Percentiles rank a stretch among this genome's conserved stretches.
Conservation (phyloP, 768 basidiomycete species). For the Rhodocollybia butyracea region DNA sequence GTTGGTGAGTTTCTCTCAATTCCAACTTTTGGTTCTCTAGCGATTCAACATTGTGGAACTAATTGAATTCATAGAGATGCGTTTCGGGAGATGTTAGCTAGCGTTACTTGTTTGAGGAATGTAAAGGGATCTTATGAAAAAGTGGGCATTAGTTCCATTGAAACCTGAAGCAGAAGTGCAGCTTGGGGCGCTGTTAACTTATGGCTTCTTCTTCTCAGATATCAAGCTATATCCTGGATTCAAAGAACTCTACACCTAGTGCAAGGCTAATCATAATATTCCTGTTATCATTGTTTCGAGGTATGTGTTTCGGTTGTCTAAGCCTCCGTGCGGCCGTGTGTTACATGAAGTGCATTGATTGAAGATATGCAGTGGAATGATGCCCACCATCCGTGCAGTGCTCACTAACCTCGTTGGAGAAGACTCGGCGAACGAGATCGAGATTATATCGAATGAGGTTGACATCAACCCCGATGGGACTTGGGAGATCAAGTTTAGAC, state of each 20-base stretch:
- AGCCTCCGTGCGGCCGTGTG: too few relatives aligned
- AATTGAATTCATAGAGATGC: conserved; percentile 63
- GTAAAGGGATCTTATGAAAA: conserved; percentile 68
- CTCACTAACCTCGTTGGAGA: conserved; percentile 78
- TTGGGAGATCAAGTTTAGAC: conserved; percentile 85
- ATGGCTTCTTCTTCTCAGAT: conserved; percentile 44
- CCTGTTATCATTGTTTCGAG: conserved; percentile 94
- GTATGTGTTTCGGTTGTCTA: too few relatives aligned
- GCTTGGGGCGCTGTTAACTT: too few relatives aligned
- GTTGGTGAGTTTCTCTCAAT: conserved; percentile 67
- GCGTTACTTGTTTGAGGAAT: conserved; percentile 85
- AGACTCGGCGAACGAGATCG: conserved; percentile 69
- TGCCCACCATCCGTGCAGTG: conserved; percentile 88
- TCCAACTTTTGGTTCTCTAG: too few relatives aligned
- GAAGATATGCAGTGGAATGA: conserved; percentile 89
- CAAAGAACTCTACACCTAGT: conserved; percentile 83
- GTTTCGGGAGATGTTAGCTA: conserved; percentile 83
- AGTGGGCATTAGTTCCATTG: too few relatives aligned
- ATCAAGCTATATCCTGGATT: conserved; percentile 89
- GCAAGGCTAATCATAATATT: conserved; percentile 70
- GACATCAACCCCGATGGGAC: conserved; percentile 56
- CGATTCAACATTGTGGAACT: too few relatives aligned
- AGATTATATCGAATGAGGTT: conserved; percentile 94
- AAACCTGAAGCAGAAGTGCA: too few relatives aligned
- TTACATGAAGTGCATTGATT: too few relatives aligned